Evolutionary conservation across 1,284 basidiomycete genomes (phyloP).

Genomic region (Malassezia psittaci): DNA sequence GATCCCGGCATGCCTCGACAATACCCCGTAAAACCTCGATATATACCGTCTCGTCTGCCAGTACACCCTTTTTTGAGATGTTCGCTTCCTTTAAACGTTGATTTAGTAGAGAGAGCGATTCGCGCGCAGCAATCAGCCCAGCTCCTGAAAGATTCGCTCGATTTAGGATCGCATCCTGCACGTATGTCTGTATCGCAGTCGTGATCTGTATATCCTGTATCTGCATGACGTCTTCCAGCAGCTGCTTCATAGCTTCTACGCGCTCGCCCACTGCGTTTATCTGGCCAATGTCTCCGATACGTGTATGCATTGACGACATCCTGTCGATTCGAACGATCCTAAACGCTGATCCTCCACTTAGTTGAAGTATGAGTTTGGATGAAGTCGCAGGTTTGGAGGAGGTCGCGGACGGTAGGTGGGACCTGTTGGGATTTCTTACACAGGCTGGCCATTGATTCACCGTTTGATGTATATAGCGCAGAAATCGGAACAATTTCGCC

Average conservation of each 20-base stretch:
- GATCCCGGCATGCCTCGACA: not conserved
- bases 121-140: constrained; percentile 10
- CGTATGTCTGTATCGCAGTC: not conserved
- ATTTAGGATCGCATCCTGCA: constrained; percentile 1
- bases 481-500: not conserved
- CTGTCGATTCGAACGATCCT: not conserved
- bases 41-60: not conserved
- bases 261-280: constrained; percentile 2
- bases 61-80: too few species aligned
- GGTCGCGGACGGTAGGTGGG: not conserved
- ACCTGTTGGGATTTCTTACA: not conserved
- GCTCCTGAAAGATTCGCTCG: constrained; percentile 7
- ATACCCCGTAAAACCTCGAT: not conserved
- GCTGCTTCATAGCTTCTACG: not conserved
- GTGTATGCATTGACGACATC: constrained; percentile 5
- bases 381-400: not conserved
- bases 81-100: not conserved
- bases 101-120: not conserved
- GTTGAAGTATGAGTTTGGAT: not conserved
- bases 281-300: constrained; percentile 3
- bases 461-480: constrained; percentile 5
- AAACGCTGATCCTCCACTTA: not conserved
- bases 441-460: constrained; percentile 9
- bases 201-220: not conserved
- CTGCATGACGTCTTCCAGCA: not conserved